phyloP scores from a whole-genome alignment of 2,329 filamentous ascomycete genomes.

The Nemania abortiva region DNA sequence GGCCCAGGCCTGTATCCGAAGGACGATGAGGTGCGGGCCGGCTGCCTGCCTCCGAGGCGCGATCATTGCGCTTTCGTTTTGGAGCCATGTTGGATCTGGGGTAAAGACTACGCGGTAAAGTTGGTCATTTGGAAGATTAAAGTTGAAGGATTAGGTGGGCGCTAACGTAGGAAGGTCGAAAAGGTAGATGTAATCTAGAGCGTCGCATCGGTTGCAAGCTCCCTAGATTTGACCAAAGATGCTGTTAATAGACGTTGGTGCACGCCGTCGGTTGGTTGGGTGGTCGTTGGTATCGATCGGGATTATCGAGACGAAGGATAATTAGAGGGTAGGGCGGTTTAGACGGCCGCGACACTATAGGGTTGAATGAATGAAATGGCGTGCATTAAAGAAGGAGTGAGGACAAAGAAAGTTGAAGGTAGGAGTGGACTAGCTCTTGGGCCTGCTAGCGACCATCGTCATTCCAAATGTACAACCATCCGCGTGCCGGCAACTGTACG shows the following conservation, averaged over 20 bases:
- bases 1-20: conserved; percentile 65
- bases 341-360: not conserved
- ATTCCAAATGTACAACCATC: conserved; percentile 40
- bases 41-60: conserved; percentile 60
- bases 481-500: conserved; percentile 29
- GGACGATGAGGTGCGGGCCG: conserved; percentile 74
- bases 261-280: not conserved
- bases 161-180: conserved; percentile 38
- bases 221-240: conserved; percentile 32
- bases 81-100: conserved; percentile 61
- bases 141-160: conserved; percentile 34
- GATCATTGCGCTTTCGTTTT: conserved; percentile 70
- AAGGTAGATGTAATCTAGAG: conserved; percentile 32
- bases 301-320: conserved; percentile 4
- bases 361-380: conserved; percentile 28
- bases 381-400: conserved; percentile 39
- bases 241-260: conserved; percentile 1
- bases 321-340: not conserved
- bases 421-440: conserved; percentile 38
- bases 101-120: conserved; percentile 38
- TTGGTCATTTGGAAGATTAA: conserved; percentile 44
- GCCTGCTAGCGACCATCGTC: conserved; percentile 47
- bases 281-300: not conserved
- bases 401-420: conserved; percentile 40
- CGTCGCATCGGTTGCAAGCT: conserved; percentile 40